phyloP scores from a whole-genome alignment of 2,329 filamentous ascomycete genomes.

The Ophiostoma novo-ulmi region DNA sequence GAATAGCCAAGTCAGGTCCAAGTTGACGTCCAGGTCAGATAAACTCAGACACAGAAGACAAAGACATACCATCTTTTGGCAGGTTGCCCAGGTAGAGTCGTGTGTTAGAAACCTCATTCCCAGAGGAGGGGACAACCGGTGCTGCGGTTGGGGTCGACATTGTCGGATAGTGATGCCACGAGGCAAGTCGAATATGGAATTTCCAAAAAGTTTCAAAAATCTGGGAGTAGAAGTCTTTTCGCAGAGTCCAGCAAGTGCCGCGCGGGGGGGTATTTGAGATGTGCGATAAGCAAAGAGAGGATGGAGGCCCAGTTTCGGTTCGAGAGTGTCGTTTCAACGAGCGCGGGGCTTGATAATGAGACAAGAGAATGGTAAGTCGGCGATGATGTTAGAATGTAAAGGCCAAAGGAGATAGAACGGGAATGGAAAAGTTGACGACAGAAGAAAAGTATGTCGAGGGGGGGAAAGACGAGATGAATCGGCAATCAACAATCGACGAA shows the following conservation, averaged over 20 bases:
- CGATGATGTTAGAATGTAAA: background rate
- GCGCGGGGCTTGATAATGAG: background rate
- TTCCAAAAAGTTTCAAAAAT: background rate
- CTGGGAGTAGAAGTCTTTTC: background rate
- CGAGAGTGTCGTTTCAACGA: slow-evolving; percentile 4
- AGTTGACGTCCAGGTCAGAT: background rate
- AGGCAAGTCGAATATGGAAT: background rate
- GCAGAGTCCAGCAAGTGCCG: slow-evolving; percentile 3
- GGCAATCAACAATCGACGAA: background rate
- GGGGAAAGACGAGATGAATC: background rate
- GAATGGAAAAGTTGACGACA: background rate
- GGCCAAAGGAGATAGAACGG: background rate
- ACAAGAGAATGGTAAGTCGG: background rate
- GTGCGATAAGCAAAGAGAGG: background rate
- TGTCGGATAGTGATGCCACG: background rate
- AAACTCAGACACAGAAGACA: background rate
- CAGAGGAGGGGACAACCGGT: slow-evolving; percentile 13
- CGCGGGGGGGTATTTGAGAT: background rate
- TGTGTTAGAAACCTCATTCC: slow-evolving; percentile 81
- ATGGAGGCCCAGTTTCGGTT: background rate
- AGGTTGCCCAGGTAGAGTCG: slow-evolving; percentile 87
- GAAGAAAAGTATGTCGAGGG: background rate
- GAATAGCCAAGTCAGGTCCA: background rate
- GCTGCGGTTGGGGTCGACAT: slow-evolving; percentile 23
- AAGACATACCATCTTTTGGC: slow-evolving; percentile 73